A percentile compares a stretch with the other conserved stretches of the same genome.
These are phyloP conservation scores for Phlegmacium glaucopus DNA, from an alignment of 768 basidiomycete species.

Conservation along the genomic window DNA sequence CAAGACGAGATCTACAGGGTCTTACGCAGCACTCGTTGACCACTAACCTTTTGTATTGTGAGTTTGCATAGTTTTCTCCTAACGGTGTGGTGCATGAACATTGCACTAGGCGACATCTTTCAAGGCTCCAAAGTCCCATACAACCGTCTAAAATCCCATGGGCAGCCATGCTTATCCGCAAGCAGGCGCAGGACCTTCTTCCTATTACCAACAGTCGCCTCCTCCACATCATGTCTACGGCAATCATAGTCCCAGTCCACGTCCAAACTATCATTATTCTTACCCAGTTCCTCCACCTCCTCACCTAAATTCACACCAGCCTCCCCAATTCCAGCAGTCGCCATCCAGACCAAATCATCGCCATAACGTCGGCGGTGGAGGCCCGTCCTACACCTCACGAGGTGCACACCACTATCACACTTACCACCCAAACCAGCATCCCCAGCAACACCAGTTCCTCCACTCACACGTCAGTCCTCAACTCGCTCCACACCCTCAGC, in stretches of 20 bases:
- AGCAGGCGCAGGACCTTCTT: conserved; percentile 19
- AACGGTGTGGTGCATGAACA: too few relatives aligned
- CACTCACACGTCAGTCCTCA: conserved; percentile 23
- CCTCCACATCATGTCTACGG: conserved; percentile 31
- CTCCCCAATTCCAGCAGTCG: conserved; percentile 30
- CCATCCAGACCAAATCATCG: conserved; percentile 21
- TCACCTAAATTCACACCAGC: conserved; percentile 32
- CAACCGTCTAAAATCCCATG: too few relatives aligned
- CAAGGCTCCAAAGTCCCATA: too few relatives aligned
- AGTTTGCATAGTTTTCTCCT: too few relatives aligned
- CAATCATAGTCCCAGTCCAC: conserved; percentile 30
- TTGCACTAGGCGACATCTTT: too few relatives aligned
- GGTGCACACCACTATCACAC: conserved; percentile 36
- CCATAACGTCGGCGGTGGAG: conserved; percentile 30
- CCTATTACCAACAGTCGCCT: conserved; percentile 17
- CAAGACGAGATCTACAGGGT: too few relatives aligned
- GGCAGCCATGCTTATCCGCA: conserved; percentile 15
- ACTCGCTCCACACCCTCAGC: conserved; percentile 18
- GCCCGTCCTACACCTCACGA: conserved; percentile 32
- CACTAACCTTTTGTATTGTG: too few relatives aligned
- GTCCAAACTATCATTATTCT: conserved; percentile 33
- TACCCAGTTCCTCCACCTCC: conserved; percentile 27
- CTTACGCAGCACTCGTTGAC: too few relatives aligned
- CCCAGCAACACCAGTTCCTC: conserved; percentile 23
- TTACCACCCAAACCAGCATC: conserved; percentile 26